Conservation (phyloP, 2,329 filamentous ascomycete species). For the Leptographium lundbergii region DNA sequence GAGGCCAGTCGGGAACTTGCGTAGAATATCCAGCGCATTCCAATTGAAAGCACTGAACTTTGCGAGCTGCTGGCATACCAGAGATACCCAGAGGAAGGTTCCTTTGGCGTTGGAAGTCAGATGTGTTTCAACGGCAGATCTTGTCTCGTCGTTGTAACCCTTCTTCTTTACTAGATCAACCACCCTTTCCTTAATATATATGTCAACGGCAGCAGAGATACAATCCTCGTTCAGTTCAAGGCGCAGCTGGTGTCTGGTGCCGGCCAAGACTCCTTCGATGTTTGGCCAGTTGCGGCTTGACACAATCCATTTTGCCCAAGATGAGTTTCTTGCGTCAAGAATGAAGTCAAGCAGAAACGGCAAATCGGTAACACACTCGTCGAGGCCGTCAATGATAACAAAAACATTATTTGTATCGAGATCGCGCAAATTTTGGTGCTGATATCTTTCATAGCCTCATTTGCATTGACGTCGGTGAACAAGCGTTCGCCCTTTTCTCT, state of each 20-base stretch:
- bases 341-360: slow-evolving; percentile 24
- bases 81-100: slow-evolving; percentile 32
- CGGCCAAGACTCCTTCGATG: slow-evolving; percentile 21
- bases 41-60: slow-evolving; percentile 6
- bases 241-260: slow-evolving; percentile 2
- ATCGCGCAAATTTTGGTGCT: slow-evolving; percentile 27
- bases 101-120: slow-evolving; percentile 20
- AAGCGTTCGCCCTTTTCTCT: slow-evolving; percentile 17
- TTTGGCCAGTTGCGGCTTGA: slow-evolving; percentile 27
- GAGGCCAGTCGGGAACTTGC: slow-evolving; percentile 22
- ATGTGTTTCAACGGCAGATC: slow-evolving; percentile 12
- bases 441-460: slow-evolving; percentile 23
- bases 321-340: slow-evolving; percentile 4
- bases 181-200: background rate
- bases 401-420: slow-evolving; percentile 15
- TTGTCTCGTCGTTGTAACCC: slow-evolving; percentile 3
- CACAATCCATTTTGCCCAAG: slow-evolving; percentile 27
- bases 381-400: slow-evolving; percentile 33
- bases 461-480: slow-evolving; percentile 27
- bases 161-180: background rate
- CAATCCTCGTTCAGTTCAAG: background rate
- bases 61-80: slow-evolving; percentile 21
- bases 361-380: slow-evolving; percentile 25
- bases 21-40: background rate
- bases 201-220: background rate